A percentile compares a stretch with the other conserved stretches of the same genome.
Conservation (phyloP, 2,329 filamentous ascomycete genomes). For the Apiospora hydei region DNA sequence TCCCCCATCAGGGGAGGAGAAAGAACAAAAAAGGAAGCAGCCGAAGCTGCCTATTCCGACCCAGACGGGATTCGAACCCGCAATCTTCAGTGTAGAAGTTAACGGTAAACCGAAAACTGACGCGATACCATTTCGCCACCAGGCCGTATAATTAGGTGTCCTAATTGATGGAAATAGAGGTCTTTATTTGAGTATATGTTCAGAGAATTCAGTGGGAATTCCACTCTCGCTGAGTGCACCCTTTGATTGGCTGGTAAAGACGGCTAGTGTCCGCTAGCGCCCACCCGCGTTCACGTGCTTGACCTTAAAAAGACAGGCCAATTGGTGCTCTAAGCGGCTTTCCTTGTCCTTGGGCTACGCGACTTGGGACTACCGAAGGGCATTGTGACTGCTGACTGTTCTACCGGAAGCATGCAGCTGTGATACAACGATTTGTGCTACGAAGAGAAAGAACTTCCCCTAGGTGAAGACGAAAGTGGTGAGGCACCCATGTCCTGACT, state of each 20-base stretch:
- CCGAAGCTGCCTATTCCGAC: background rate
- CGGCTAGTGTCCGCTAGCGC: background rate
- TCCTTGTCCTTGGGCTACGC: too few species aligned
- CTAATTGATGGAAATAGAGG: background rate
- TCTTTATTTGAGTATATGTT: background rate
- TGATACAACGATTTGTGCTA: background rate
- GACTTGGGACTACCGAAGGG: too few species aligned
- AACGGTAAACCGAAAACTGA: conserved; percentile 24
- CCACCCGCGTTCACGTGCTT: background rate
- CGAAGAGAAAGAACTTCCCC: background rate
- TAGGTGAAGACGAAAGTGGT: background rate
- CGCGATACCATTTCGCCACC: conserved; percentile 25
- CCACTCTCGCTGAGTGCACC: background rate
- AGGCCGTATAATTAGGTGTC: background rate
- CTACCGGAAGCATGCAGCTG: background rate
- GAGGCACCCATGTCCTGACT: background rate
- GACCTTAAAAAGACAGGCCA: background rate
- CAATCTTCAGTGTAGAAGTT: conserved; percentile 15
- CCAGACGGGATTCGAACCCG: conserved; percentile 26
- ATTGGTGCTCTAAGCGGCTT: too few species aligned
- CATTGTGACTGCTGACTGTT: background rate
- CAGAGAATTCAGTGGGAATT: background rate
- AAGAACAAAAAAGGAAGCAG: background rate
- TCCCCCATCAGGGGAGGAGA: background rate
- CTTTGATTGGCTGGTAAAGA: background rate